phyloP scores from a whole-genome alignment of 495 filamentous ascomycete species.

The Aspergillus sclerotioniger region DNA sequence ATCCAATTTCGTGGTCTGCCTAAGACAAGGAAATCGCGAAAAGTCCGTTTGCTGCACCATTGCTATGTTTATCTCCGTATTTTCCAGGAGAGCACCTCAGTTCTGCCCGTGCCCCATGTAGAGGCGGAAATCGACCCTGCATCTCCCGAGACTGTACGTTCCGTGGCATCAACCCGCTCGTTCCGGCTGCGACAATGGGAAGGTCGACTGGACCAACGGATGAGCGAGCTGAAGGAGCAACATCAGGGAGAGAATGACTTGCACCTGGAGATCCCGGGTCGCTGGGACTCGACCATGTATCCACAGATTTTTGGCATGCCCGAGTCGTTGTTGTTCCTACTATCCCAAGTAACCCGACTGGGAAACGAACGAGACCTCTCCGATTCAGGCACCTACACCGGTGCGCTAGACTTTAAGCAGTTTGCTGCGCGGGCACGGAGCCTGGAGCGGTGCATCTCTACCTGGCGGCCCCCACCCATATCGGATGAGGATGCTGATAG shows the following conservation, averaged over 20 bases:
- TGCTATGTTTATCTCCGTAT: constrained; percentile 31
- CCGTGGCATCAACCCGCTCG: constrained; percentile 11
- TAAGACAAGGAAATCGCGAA: constrained; percentile 25
- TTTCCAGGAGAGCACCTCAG: constrained; percentile 27
- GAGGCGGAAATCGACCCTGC: not conserved
- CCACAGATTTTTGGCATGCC: constrained; percentile 30
- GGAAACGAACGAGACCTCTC: constrained; percentile 27
- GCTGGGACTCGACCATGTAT: constrained; percentile 27
- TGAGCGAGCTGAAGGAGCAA: constrained; percentile 22
- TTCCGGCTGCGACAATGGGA: constrained; percentile 23
- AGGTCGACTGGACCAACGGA: constrained; percentile 17
- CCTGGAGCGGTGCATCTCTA: constrained; percentile 20
- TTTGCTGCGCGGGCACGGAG: constrained; percentile 22
- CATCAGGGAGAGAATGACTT: constrained; percentile 29
- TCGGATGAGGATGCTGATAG: too few species aligned
- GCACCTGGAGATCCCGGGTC: constrained; percentile 26
- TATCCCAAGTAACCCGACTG: constrained; percentile 26
- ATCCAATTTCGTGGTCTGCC: constrained; percentile 21
- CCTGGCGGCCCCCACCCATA: constrained; percentile 7
- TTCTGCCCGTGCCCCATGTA: not conserved
- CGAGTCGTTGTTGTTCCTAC: constrained; percentile 23
- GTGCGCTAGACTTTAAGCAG: constrained; percentile 19
- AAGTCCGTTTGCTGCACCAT: constrained; percentile 29
- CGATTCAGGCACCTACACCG: constrained; percentile 2
- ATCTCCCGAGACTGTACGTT: not conserved